phyloP scores from a whole-genome alignment of 495 filamentous ascomycete genomes.

The Geoglossum glabrum region DNA sequence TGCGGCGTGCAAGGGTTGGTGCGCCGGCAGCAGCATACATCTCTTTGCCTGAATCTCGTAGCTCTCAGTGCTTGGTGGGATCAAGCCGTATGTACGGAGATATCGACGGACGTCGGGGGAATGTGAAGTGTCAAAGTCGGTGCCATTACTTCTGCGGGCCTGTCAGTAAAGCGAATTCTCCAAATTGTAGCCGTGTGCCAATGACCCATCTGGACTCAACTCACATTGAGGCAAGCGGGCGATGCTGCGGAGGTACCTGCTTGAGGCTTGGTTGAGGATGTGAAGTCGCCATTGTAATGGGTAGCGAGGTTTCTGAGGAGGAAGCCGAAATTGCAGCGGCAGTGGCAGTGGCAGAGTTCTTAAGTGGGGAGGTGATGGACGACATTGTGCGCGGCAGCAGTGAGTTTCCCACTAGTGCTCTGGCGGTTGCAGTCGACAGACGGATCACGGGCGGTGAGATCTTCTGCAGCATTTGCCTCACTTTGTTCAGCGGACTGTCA shows the following conservation, averaged over 20 bases:
- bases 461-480: background rate
- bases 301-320: background rate
- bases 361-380: background rate
- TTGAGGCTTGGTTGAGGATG: background rate
- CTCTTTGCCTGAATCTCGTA: constrained; percentile 47
- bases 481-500: background rate
- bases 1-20: background rate
- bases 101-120: constrained; percentile 43
- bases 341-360: background rate
- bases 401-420: background rate
- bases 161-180: background rate
- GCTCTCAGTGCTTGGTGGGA: constrained; percentile 47
- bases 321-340: background rate
- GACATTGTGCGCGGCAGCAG: background rate
- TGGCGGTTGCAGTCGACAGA: background rate
- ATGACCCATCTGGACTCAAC: background rate
- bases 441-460: background rate
- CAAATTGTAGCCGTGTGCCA: background rate
- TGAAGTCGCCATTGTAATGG: background rate
- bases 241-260: background rate
- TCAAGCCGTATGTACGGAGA: constrained; percentile 50
- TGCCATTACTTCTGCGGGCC: background rate
- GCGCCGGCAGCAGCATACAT: constrained; percentile 26
- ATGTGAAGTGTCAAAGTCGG: constrained; percentile 33
- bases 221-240: background rate